Base-by-base conservation (phyloP, 2,329 filamentous ascomycete species). In the Metarhizium guizhouense region DNA sequence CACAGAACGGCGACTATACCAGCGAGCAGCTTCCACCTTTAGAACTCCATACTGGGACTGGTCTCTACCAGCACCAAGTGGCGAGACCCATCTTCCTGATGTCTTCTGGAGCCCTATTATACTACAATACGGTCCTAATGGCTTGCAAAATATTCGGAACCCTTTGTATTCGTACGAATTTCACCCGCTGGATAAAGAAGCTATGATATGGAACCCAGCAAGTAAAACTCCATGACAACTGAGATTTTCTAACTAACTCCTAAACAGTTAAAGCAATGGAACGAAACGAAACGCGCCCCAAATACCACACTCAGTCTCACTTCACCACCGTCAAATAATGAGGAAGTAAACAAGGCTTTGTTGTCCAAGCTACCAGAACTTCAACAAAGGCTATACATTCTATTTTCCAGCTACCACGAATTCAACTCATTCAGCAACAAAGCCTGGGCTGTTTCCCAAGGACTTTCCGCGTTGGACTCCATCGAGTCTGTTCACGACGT, bases 341-440 rank as follows among this genome's bases (percentile, higher is more conserved):
- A 78, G 4, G 69, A 76, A 20, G 77, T 86, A 34, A 79, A 76
- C 13, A 63, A 72, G 13, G 74, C 77, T 0, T 62, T 73, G 25
- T 58, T 70, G 5, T 59, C 73, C 30, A 80, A 78, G 58, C 74
- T 82, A 5, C 68, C 73, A 2, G 77, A 77, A 14, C 76, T 85
- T 42, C 80, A 84, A 63, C 76, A 83, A 59, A 78, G 88, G 13
- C 74, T 91, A 2, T 86, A 84, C 62, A 84, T 82, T 53, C 74
- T 90, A 1, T 81, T 88, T 59, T 82, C 84, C 8, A 82, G 80
- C 56, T 89, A 88, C 65, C 74, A 79, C 49, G 80, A 88, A 60
- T 89, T 85, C 65, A 81, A 81, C 16, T 74, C 79, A 16, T 88
- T 90, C 65, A 84, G 85, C 62, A 91, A 85, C 64, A 84, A 88